Conservation (phyloP, 148 eudicot genomes). For the Spergularia marina region DNA sequence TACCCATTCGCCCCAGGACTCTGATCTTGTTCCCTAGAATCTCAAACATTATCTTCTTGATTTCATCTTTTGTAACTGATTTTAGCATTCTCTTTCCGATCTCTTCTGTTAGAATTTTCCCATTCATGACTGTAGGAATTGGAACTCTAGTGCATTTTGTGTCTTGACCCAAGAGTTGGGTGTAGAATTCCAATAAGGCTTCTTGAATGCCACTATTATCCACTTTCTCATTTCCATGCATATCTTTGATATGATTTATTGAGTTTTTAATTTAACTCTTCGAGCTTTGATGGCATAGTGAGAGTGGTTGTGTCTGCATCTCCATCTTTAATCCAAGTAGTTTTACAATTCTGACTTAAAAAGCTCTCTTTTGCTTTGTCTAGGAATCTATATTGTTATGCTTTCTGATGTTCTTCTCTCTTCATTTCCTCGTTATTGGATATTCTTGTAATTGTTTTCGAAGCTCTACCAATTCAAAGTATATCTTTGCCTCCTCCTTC, state of each 20-base stretch:
- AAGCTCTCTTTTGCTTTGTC: background rate
- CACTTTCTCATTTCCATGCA: background rate
- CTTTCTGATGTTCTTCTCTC: background rate
- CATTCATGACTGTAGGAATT: no score
- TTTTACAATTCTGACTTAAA: background rate
- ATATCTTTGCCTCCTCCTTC: background rate
- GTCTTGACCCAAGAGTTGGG: background rate
- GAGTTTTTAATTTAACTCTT: no score
- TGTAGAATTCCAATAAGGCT: background rate
- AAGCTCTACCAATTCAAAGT: background rate
- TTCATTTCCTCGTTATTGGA: background rate
- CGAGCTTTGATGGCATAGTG: background rate
- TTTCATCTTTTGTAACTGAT: no score
- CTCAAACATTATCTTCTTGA: no score
- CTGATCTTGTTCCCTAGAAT: no score
- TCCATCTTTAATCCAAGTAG: background rate
- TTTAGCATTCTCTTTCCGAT: no score
- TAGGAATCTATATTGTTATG: no score
- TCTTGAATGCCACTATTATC: no score
- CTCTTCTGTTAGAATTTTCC: no score
- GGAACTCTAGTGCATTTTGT: background rate
- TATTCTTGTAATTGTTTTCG: background rate
- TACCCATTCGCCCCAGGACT: no score
- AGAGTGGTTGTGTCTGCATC: background rate
- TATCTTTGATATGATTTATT: no score